Conservation (phyloP, 2,329 filamentous ascomycete genomes). For the Cytospora mali region DNA sequence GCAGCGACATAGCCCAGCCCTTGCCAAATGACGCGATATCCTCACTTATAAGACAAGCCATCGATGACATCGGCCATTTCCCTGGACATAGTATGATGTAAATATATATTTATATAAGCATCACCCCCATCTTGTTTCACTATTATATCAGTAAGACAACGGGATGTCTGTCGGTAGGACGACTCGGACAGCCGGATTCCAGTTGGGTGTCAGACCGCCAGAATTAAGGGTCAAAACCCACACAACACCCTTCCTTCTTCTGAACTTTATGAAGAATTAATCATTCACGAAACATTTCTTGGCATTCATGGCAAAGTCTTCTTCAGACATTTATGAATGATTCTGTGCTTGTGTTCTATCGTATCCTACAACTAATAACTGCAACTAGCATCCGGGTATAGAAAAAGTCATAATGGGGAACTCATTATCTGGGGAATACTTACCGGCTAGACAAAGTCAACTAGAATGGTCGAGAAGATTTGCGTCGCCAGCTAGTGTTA, state of each 20-base stretch:
- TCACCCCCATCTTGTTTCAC: not conserved
- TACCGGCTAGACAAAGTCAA: conserved; percentile 32
- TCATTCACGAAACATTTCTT: not conserved
- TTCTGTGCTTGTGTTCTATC: conserved; percentile 12
- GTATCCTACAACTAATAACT: conserved; percentile 21
- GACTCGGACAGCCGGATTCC: not conserved
- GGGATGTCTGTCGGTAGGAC: not conserved
- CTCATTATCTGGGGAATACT: conserved; percentile 26
- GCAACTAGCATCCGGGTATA: conserved; percentile 12
- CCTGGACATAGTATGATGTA: not conserved
- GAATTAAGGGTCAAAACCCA: not conserved
- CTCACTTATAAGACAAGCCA: not conserved
- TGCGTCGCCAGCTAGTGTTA: conserved; percentile 30
- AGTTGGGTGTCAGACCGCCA: not conserved
- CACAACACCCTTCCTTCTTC: not conserved
- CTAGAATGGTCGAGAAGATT: conserved; percentile 28
- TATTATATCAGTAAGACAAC: not conserved
- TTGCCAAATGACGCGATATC: conserved; percentile 19
- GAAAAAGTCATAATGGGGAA: not conserved
- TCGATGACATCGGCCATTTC: not conserved
- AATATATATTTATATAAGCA: not conserved
- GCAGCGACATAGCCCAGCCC: not conserved
- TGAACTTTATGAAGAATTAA: not conserved
- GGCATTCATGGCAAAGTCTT: fast-evolving
- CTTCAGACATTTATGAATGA: conserved; percentile 13